Conservation (phyloP, 2,329 filamentous ascomycete species). For the Arthroderma sp. region DNA sequence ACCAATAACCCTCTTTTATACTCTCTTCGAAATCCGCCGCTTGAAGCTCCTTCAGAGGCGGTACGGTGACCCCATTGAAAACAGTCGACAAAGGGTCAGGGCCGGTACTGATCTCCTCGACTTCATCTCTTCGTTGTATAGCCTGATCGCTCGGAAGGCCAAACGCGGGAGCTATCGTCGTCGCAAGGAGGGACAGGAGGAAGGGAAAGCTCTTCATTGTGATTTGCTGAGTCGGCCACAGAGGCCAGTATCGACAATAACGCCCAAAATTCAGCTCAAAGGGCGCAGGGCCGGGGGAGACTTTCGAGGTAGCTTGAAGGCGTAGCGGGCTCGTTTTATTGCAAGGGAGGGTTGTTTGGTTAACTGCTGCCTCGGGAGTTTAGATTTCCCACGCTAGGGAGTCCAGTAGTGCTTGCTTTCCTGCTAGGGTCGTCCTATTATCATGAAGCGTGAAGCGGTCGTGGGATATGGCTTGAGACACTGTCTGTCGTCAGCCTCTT, state of each 20-base stretch:
- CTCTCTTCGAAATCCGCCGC: slow-evolving; percentile 38
- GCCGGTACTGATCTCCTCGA: slow-evolving; percentile 14
- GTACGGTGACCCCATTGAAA: slow-evolving; percentile 43
- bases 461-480: background rate
- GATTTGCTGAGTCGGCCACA: slow-evolving; percentile 5
- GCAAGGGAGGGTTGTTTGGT: background rate
- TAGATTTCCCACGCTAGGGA: background rate
- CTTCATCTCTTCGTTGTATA: slow-evolving; percentile 21
- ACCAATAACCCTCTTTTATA: slow-evolving; percentile 44
- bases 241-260: slow-evolving; percentile 7
- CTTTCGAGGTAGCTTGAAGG: background rate
- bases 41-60: slow-evolving; percentile 38
- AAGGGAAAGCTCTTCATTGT: slow-evolving; percentile 9
- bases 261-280: background rate
- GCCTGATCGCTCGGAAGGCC: slow-evolving; percentile 13
- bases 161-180: slow-evolving; percentile 7
- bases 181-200: slow-evolving; percentile 8
- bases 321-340: background rate
- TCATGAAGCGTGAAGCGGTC: background rate
- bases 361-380: background rate
- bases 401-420: background rate
- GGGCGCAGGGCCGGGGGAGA: background rate
- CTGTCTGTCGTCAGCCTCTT: background rate
- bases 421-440: background rate
- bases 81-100: slow-evolving; percentile 25